Percentiles rank a stretch among this genome's conserved stretches.
phyloP scores from a whole-genome alignment of 257 asterid species.

The Fraxinus cuspidata region DNA sequence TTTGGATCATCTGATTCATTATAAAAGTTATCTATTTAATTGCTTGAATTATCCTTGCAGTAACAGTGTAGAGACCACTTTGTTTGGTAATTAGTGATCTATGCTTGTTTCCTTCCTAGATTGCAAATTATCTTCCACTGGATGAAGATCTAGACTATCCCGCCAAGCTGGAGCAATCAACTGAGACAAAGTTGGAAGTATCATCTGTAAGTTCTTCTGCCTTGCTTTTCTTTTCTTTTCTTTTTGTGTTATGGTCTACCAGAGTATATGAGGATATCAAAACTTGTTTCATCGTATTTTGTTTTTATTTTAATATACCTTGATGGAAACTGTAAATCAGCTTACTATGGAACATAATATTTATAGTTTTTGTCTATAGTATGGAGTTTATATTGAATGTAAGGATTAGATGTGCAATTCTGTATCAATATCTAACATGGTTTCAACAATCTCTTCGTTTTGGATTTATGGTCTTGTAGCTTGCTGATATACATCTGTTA shows the following conservation, averaged over 20 bases:
- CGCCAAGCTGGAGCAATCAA: slow-evolving; percentile 76
- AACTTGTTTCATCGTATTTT: not conserved
- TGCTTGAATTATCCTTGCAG: slow-evolving; percentile 17
- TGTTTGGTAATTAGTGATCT: slow-evolving; percentile 15
- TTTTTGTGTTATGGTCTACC: not conserved
- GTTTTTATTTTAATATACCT: slow-evolving; percentile 19
- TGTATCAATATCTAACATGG: slow-evolving; percentile 2
- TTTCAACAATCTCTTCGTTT: not conserved
- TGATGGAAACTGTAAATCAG: slow-evolving; percentile 21
- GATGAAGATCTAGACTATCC: slow-evolving; percentile 93
- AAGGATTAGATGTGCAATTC: slow-evolving; percentile 15
- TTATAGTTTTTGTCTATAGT: slow-evolving; percentile 14
- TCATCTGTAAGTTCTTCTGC: slow-evolving; percentile 57
- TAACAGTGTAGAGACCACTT: slow-evolving; percentile 17
- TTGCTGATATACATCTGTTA: slow-evolving; percentile 23
- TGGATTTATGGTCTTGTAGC: slow-evolving; percentile 16
- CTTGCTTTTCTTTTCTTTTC: slow-evolving; percentile 10
- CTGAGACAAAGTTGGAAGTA: slow-evolving; percentile 57
- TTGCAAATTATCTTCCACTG: slow-evolving; percentile 86
- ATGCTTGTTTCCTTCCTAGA: slow-evolving; percentile 47
- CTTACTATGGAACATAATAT: slow-evolving; percentile 14
- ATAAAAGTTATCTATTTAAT: not conserved
- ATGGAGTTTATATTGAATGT: slow-evolving; percentile 20
- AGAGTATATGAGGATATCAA: not conserved
- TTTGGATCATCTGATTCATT: not conserved